Percentiles rank a stretch among this genome's conserved stretches.
Conservation (phyloP, 2,329 filamentous ascomycete species). For the Gaeumannomyces tritici region DNA sequence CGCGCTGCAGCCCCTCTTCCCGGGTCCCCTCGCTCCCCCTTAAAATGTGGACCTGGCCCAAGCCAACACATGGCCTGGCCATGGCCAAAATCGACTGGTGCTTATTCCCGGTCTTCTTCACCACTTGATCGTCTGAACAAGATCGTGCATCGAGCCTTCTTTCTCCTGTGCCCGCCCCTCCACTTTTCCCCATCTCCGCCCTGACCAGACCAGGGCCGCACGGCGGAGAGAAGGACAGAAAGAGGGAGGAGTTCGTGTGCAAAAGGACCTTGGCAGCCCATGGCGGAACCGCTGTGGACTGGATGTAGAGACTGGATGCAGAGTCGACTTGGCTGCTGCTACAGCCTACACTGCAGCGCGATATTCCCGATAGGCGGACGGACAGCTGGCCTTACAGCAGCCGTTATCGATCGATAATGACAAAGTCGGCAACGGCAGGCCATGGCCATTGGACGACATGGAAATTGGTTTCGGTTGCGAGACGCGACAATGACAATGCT, state of each 20-base stretch:
- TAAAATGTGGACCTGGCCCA: neutral
- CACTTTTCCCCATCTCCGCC: too few species aligned
- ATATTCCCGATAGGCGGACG: neutral
- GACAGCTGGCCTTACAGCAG: neutral
- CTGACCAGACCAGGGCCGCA: too few species aligned
- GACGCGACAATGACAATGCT: neutral
- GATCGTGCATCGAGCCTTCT: neutral
- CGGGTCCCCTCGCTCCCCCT: neutral
- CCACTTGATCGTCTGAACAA: too few species aligned
- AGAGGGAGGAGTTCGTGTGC: neutral
- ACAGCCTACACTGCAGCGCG: neutral
- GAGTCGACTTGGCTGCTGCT: neutral
- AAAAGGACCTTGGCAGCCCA: neutral
- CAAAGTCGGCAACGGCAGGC: neutral
- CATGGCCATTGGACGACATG: neutral
- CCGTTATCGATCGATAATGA: too few species aligned
- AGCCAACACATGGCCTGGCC: too few species aligned
- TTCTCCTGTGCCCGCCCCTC: neutral
- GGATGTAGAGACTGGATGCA: too few species aligned
- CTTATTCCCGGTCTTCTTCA: neutral
- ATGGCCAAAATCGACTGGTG: neutral
- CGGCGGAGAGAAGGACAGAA: too few species aligned
- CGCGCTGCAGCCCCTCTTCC: neutral
- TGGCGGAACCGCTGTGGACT: neutral
- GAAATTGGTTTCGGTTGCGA: neutral